Conservation (phyloP, 2,329 filamentous ascomycete genomes). For the Clathrospora elynae region DNA sequence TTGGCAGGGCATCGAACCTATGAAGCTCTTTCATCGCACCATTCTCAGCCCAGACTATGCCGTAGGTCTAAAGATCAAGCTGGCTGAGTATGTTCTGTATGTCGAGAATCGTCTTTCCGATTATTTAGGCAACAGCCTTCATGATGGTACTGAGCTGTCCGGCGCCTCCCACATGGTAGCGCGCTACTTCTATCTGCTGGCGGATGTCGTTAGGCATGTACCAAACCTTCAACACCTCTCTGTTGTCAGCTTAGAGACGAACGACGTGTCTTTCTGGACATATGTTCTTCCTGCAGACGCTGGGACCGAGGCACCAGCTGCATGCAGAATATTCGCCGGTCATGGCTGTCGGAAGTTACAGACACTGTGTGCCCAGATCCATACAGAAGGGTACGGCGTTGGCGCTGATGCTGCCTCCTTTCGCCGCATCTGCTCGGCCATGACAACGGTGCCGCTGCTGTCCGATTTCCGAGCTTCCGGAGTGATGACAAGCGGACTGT, state of each 20-base stretch:
- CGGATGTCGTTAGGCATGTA: constrained; percentile 18
- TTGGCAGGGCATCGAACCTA: constrained; percentile 13
- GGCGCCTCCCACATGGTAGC: constrained; percentile 8
- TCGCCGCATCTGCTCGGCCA: constrained; percentile 9
- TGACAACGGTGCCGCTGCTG: constrained; percentile 18
- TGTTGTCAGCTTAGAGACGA: constrained; percentile 29
- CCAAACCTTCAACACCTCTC: constrained; percentile 31
- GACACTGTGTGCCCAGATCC: constrained; percentile 25
- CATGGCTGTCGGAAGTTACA: constrained; percentile 21
- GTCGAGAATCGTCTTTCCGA: constrained; percentile 36
- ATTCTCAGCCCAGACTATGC: constrained; percentile 3
- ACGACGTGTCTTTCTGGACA: constrained; percentile 29
- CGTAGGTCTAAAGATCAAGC: background rate
- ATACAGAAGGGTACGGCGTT: constrained; percentile 1
- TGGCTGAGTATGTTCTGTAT: constrained; percentile 24
- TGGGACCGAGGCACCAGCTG: background rate
- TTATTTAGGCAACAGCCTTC: constrained; percentile 25
- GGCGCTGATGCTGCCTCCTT: constrained; percentile 3
- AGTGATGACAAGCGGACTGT: background rate
- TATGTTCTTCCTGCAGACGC: constrained; percentile 7
- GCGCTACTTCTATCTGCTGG: constrained; percentile 30
- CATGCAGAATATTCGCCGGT: background rate
- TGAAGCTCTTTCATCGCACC: constrained; percentile 26
- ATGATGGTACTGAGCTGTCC: constrained; percentile 9
- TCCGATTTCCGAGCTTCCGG: constrained; percentile 23